Percentiles rank a stretch among this genome's conserved stretches.
Conservation (phyloP, 495 filamentous ascomycete genomes). For the Pseudotulostoma volvatum region DNA sequence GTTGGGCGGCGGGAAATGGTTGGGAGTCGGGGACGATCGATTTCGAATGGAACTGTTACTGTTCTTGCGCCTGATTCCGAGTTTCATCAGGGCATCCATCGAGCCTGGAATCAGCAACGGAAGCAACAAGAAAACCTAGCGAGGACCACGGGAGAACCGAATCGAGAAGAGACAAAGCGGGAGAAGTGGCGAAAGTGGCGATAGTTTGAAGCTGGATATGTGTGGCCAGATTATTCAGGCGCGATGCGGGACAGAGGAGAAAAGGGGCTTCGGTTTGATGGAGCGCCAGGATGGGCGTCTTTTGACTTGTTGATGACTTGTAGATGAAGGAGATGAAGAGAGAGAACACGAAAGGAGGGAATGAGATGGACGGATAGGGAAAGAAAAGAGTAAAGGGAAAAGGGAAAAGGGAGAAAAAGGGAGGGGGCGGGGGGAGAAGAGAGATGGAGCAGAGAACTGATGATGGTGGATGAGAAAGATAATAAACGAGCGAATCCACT, state of each 20-base stretch:
- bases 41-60: conserved; percentile 9
- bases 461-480: conserved; percentile 1
- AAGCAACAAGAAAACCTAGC: conserved; percentile 27
- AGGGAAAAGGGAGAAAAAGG: conserved; percentile 6
- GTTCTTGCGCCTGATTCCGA: conserved; percentile 31
- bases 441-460: conserved; percentile 4
- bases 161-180: conserved; percentile 14
- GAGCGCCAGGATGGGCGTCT: too few relatives aligned
- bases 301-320: too few relatives aligned
- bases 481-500: neutral
- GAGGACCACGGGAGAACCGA: conserved; percentile 35
- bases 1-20: conserved; percentile 17
- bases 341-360: neutral
- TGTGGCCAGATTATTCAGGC: too few relatives aligned
- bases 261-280: too few relatives aligned
- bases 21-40: neutral
- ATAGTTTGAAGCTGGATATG: too few relatives aligned
- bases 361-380: neutral
- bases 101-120: too few relatives aligned
- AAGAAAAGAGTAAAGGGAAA: conserved; percentile 3
- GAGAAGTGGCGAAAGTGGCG: too few relatives aligned
- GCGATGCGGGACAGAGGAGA: too few relatives aligned
- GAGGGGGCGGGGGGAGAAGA: conserved; percentile 6
- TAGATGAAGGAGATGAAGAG: too few relatives aligned
- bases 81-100: too few relatives aligned